Conservation (phyloP, 2,329 filamentous ascomycete species). For the Akanthomyces muscarius region DNA sequence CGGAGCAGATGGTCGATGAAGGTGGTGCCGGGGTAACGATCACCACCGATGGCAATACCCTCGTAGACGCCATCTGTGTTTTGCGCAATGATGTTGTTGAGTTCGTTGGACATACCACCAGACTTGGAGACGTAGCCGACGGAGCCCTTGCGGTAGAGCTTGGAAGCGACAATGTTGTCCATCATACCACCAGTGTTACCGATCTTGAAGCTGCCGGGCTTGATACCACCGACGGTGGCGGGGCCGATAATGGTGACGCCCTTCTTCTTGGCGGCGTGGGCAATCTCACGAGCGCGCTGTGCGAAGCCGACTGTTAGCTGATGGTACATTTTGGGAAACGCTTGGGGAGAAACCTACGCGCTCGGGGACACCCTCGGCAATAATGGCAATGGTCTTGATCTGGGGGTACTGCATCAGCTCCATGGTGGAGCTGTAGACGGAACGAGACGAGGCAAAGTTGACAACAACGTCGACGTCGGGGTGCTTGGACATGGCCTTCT, state of each 20-base stretch:
- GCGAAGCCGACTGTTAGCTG: conserved; percentile 20
- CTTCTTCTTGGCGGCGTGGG: conserved; percentile 96
- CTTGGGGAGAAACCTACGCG: conserved; percentile 56
- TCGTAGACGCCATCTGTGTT: conserved; percentile 98
- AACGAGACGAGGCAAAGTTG: conserved; percentile 98
- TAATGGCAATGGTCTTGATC: conserved; percentile 98
- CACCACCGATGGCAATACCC: conserved; percentile 98
- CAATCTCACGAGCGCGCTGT: conserved; percentile 93
- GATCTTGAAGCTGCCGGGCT: conserved; percentile 99
- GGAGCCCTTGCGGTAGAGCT: conserved; percentile 98
- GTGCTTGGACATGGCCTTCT: conserved; percentile 95
- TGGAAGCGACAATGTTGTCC: conserved; percentile 99
- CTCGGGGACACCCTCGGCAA: conserved; percentile 98
- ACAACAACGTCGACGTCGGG: conserved; percentile 94
- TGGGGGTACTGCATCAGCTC: conserved; percentile 97
- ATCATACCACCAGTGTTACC: conserved; percentile 99
- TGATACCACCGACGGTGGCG: conserved; percentile 97
- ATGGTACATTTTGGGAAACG: neutral
- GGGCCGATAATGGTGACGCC: conserved; percentile 98
- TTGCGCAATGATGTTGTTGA: conserved; percentile 98
- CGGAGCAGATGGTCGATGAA: conserved; percentile 98
- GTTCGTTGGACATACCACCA: conserved; percentile 99
- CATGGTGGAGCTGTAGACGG: conserved; percentile 97
- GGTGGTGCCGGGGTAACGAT: conserved; percentile 96
- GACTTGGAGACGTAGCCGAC: conserved; percentile 99